Evolutionary conservation across 2,329 filamentous ascomycete genomes (phyloP).

Genomic region (Ophiostoma fasciatum): DNA sequence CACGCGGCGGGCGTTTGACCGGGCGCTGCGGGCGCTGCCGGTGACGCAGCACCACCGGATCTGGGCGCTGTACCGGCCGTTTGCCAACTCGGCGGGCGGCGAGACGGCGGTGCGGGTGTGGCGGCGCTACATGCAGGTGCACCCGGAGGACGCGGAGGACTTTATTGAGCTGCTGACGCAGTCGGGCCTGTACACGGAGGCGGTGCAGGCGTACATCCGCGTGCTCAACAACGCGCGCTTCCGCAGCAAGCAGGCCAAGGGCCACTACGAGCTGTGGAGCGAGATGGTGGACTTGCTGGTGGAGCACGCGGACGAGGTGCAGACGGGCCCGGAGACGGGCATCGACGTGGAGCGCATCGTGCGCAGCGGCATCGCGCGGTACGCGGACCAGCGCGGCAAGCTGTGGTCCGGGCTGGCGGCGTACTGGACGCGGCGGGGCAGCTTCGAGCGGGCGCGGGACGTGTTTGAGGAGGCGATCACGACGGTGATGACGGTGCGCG

Average conservation of each 20-base stretch:
- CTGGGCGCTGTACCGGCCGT: slow-evolving; percentile 82
- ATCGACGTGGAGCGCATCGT: slow-evolving; percentile 89
- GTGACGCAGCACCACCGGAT: slow-evolving; percentile 92
- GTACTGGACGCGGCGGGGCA: slow-evolving; percentile 89
- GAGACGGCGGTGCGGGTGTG: slow-evolving; percentile 86
- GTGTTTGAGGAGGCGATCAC: slow-evolving; percentile 93
- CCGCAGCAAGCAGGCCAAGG: slow-evolving; percentile 83
- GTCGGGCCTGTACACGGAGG: slow-evolving; percentile 75
- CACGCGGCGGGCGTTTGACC: slow-evolving; percentile 79
- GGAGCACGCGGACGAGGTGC: slow-evolving; percentile 72
- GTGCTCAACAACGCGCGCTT: slow-evolving; percentile 85
- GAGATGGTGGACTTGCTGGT: slow-evolving; percentile 95
- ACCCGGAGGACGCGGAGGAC: slow-evolving; percentile 88
- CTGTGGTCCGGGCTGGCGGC: slow-evolving; percentile 90
- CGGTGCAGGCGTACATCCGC: slow-evolving; percentile 79
- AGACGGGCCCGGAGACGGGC: slow-evolving; percentile 64
- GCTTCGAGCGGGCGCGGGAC: slow-evolving; percentile 84
- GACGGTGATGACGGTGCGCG: slow-evolving; percentile 95
- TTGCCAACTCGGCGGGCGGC: slow-evolving; percentile 81
- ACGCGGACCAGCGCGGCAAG: slow-evolving; percentile 86
- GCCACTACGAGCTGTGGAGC: slow-evolving; percentile 91
- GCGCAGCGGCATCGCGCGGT: slow-evolving; percentile 76
- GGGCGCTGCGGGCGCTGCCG: slow-evolving; percentile 77
- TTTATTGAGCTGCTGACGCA: slow-evolving; percentile 82
- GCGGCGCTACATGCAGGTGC: slow-evolving; percentile 92